Base-by-base conservation (phyloP, 1,139 yeast species). In the Taphrina deformans region DNA sequence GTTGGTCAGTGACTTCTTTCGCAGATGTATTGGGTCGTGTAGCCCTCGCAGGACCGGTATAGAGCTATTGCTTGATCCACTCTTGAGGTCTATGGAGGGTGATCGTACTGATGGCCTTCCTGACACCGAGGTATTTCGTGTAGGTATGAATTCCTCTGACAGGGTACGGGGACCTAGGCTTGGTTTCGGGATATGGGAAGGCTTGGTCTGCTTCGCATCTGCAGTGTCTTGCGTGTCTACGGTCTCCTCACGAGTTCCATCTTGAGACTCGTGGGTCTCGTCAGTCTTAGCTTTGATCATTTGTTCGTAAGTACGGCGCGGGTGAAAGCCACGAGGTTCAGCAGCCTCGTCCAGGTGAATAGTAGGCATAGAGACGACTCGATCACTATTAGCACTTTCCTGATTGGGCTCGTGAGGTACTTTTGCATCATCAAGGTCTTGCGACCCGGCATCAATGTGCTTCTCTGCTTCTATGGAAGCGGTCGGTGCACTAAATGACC, bases 321-420 rank as follows among this genome's bases (percentile, higher is more conserved):
- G 63, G 18, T 59, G 63, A n/a, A 59, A 59, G 16, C 63, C 63
- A 38, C 55, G 55, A 10, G 63, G 63, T 45, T 59, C 63, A 9
- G 24, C 56, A 9, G 27, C 63, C 7, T 14, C 26, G 9, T 50
- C 56, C 14, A 33, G 29, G 21, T 27, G 27, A 14, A 50, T 38
- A n/a, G 46, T 56, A 16, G 63, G 56, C 56, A 50, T 59, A 10
- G 63, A 59, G n/a, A 59, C 40, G 14, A 23, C 50, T 18, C 55
- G 46, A 12, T 59, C 63, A 3, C 21, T n/a, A 16, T 18, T 44
- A 9, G 44, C 14, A 5, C 24, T 23, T 10, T 59, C 46, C 12
- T 27, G 55, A 26, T n/a, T 12, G 1, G 26, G n/a, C 12, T 45
- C 55, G 14, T 31, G 23, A 9, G 24, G 16, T n/a, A 24, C 16